Evolutionary conservation across 345 rosid species (phyloP).

Genomic region (Anastatica hierochuntica): DNA sequence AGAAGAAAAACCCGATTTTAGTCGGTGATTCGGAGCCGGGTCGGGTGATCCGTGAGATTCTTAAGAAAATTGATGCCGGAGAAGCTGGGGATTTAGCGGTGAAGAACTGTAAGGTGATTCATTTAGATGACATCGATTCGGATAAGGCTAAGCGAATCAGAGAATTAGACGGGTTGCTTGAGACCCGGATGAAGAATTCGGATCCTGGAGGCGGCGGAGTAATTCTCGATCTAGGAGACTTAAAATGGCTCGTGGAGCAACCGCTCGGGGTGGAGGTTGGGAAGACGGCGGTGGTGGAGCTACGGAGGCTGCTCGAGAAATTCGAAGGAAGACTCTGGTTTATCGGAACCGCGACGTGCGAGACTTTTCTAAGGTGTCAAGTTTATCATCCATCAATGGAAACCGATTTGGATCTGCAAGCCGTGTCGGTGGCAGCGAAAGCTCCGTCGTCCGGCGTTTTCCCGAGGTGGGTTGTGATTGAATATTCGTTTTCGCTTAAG

Average conservation of each 20-base stretch:
- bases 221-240: conserved; percentile 78
- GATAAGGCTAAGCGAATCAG: conserved; percentile 43
- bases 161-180: conserved; percentile 47
- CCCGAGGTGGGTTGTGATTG: conserved; percentile 40
- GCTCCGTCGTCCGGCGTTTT: conserved; percentile 49
- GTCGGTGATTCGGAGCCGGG: conserved; percentile 87
- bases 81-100: conserved; percentile 40
- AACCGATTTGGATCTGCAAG: conserved; percentile 91
- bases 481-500: not conserved
- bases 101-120: conserved; percentile 49
- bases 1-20: conserved; percentile 78
- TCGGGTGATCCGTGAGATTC: conserved; percentile 53
- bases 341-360: conserved; percentile 94
- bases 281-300: conserved; percentile 48
- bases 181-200: conserved; percentile 34
- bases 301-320: conserved; percentile 48
- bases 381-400: conserved; percentile 92
- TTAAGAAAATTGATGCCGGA: conserved; percentile 48
- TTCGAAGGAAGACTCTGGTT: conserved; percentile 60
- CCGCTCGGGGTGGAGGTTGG: conserved; percentile 38
- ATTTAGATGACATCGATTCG: conserved; percentile 44
- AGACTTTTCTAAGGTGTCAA: conserved; percentile 87
- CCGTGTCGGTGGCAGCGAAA: conserved; percentile 72
- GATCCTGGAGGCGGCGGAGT: conserved; percentile 29
- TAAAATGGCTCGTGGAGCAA: conserved; percentile 89